These are phyloP conservation scores for Naganishia antarctica DNA, from an alignment of 768 basidiomycete species.

Conservation along the genomic window DNA sequence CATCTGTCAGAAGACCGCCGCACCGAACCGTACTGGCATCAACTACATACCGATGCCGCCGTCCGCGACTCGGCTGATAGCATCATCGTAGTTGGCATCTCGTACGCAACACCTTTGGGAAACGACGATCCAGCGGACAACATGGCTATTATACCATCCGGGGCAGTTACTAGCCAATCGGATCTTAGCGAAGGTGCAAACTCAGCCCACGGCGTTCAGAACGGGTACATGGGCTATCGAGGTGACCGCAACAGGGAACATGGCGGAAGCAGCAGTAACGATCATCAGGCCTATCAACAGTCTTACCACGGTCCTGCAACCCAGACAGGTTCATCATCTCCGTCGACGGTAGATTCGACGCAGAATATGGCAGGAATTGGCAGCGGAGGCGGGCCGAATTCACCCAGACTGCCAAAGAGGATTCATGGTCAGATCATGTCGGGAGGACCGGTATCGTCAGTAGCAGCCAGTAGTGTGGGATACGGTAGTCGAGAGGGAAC, in stretches of 20 bases:
- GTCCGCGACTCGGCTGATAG: neutral
- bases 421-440: conserved; percentile 10
- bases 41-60: conserved; percentile 1
- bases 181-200: neutral
- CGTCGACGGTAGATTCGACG: neutral
- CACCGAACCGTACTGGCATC: no score
- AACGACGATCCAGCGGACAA: neutral
- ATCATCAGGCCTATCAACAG: neutral
- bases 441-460: conserved; percentile 2
- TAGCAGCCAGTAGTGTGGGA: neutral
- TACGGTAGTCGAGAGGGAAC: neutral
- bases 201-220: neutral
- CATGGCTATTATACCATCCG: conserved; percentile 14
- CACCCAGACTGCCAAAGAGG: conserved; percentile 17
- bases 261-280: neutral
- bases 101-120: neutral
- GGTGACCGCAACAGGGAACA: conserved; percentile 8
- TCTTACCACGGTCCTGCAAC: neutral
- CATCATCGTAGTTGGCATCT: neutral
- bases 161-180: conserved; percentile 4
- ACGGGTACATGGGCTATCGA: conserved; percentile 1
- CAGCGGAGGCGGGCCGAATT: conserved; percentile 13
- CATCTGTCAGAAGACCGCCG: no score
- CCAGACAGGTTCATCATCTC: neutral
- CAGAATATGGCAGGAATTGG: conserved; percentile 15